Base-by-base conservation (phyloP, 345 rosid genomes). In the Brassica rapa region DNA sequence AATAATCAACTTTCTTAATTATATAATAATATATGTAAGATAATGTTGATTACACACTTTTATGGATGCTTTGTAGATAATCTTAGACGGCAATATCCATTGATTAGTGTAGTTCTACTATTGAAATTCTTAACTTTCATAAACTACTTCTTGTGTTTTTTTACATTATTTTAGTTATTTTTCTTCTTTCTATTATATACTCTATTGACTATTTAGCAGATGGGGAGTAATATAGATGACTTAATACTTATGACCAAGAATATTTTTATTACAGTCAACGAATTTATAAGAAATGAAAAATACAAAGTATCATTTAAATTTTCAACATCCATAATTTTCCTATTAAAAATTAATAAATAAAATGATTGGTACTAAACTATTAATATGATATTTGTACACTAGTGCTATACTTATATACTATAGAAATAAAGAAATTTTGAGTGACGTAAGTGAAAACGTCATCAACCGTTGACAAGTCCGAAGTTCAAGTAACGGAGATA, bases 361-460 rank as follows among this genome's bases (percentile, higher is more conserved):
- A 79, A 66, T 74, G 71, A 74, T 79, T 73, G 71, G 70, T 67
- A 70, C 70, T 33, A 73, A 68, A 55, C 27, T 68, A 67, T n/a
- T 69, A 53, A 70, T 80, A 63, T 63, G 76, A 74, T 75, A 69
- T 43, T 75, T 80, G 83, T 27, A 80, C 79, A 74, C 80, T 43
- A 74, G 73, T 61, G 63, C 71, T 64, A n/a, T 33, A 11, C 0
- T 8, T 69, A 23, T 16, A 33, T 32, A 60, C 25, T 19, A 74
- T 11, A 71, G 8, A 56, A 79, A 75, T 43, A 70, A 70, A 74
- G 5, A 8, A 75, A 75, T 57, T 16, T 32, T 29, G 33, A 70
- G 55, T 80, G 83, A 80, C 79, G 75, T 19, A 80, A 41, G 66
- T 74, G 79, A 53, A 74, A 9, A 80, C 82, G 79, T 69, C 71